Evolutionary conservation across 352 stramenopile species (phyloP).

Genomic region (Detonula confervacea): DNA sequence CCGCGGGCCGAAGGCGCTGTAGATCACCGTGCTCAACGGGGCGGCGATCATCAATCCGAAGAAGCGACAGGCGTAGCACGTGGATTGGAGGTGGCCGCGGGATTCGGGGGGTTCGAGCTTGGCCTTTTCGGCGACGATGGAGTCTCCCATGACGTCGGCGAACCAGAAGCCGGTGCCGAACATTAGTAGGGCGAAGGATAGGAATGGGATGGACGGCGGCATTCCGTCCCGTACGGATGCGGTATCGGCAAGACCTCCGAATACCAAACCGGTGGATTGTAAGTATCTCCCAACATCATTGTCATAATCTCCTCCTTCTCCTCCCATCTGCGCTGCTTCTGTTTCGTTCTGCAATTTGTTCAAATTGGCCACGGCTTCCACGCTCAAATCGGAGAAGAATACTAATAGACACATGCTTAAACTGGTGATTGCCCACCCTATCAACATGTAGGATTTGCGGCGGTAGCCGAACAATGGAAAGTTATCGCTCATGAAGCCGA

Average conservation of each 20-base stretch:
- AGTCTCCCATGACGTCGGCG: constrained; percentile 83
- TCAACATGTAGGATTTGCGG: constrained; percentile 81
- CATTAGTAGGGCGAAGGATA: constrained; percentile 60
- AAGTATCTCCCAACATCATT: constrained; percentile 26
- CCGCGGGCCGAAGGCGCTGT: constrained; percentile 61
- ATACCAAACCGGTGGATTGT: constrained; percentile 8
- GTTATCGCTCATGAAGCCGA: constrained; percentile 82
- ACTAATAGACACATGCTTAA: constrained; percentile 61
- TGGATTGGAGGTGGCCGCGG: constrained; percentile 71
- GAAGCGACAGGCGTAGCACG: constrained; percentile 82
- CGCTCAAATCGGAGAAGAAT: constrained; percentile 61
- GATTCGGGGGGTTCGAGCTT: constrained; percentile 75
- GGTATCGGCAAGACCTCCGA: background rate
- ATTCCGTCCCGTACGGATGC: background rate
- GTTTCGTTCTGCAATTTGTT: constrained; percentile 6
- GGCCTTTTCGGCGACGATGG: constrained; percentile 82
- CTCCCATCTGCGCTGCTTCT: too few relatives aligned
- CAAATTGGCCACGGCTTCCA: constrained; percentile 29
- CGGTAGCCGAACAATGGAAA: constrained; percentile 69
- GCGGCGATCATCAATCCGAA: constrained; percentile 81
- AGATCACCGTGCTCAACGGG: constrained; percentile 71
- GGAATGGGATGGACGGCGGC: constrained; percentile 69
- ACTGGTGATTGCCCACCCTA: constrained; percentile 68
- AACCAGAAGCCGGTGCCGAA: constrained; percentile 82
- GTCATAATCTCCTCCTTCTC: too few relatives aligned